Evolutionary conservation across 306 rosid genomes (phyloP).

Genomic region (Vachellia pachyceras): DNA sequence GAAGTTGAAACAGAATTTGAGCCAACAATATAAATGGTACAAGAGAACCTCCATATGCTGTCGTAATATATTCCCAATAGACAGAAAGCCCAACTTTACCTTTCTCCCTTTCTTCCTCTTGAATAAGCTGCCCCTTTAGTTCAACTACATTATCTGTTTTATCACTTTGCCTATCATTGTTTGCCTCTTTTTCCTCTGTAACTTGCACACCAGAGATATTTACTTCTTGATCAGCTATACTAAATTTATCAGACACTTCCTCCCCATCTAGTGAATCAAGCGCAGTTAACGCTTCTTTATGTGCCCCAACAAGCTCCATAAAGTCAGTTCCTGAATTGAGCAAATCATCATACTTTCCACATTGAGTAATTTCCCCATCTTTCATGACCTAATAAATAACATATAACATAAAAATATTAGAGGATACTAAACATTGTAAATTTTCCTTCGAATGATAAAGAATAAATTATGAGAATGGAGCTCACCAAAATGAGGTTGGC

Average conservation of each 20-base stretch:
- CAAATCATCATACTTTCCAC: conserved; percentile 75
- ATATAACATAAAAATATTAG: neutral
- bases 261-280: conserved; percentile 51
- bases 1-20: conserved; percentile 65
- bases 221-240: conserved; percentile 37
- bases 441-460: neutral
- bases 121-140: conserved; percentile 74
- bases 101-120: conserved; percentile 94
- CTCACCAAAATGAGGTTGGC: conserved; percentile 75
- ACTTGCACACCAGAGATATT: conserved; percentile 30
- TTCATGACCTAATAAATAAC: conserved; percentile 70
- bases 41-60: conserved; percentile 82
- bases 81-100: conserved; percentile 76
- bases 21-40: conserved; percentile 76
- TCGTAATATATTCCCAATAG: conserved; percentile 73
- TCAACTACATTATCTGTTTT: conserved; percentile 43
- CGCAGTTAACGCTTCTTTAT: conserved; percentile 70
- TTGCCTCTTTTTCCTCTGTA: conserved; percentile 46
- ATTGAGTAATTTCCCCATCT: conserved; percentile 74
- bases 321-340: conserved; percentile 73
- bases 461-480: neutral
- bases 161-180: conserved; percentile 41
- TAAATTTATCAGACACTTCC: conserved; percentile 38
- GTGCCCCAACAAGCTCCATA: conserved; percentile 89
- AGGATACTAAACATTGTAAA: neutral